Evolutionary conservation across 805 yeast genomes (phyloP).

Genomic region (Yarrowia sp.): DNA sequence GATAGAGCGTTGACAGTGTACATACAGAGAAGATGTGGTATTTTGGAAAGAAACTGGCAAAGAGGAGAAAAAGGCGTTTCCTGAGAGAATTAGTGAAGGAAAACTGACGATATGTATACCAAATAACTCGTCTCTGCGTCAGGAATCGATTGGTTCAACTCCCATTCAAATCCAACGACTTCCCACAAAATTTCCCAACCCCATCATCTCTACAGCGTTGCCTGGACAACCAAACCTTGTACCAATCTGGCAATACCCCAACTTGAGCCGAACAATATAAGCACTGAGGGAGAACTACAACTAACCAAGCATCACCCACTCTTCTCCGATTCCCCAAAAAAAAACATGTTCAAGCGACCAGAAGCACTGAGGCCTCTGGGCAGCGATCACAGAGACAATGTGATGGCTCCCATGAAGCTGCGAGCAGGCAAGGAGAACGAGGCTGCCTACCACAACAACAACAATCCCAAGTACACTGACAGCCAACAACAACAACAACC

Average conservation of each 20-base stretch:
- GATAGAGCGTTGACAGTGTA: not conserved
- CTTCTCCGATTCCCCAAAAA: not conserved
- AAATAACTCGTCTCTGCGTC: not conserved
- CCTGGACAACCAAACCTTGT: slow-evolving; percentile 26
- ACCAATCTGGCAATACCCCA: slow-evolving; percentile 36
- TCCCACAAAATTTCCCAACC: not conserved
- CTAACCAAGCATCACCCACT: not conserved
- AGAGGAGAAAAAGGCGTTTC: too few relatives aligned
- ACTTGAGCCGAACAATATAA: slow-evolving; percentile 34
- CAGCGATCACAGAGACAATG: slow-evolving; percentile 27
- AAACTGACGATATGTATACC: too few relatives aligned
- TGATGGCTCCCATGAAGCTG: slow-evolving; percentile 14
- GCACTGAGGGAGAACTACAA: slow-evolving; percentile 2
- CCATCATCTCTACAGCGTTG: not conserved
- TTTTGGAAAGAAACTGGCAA: not conserved
- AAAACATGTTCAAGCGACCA: slow-evolving; percentile 33
- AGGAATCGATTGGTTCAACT: not conserved
- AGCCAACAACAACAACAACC: slow-evolving; percentile 2
- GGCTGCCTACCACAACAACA: slow-evolving; percentile 20
- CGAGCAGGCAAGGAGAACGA: slow-evolving; percentile 34
- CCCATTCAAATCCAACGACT: not conserved
- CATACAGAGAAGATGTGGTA: slow-evolving; percentile 9
- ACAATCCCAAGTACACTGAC: not conserved
- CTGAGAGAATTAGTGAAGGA: too few relatives aligned
- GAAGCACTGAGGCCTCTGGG: slow-evolving; percentile 29